These are phyloP conservation scores for Lodderomyces orthopsilosis DNA, from an alignment of 1,139 yeast genomes.

Conservation along the genomic window DNA sequence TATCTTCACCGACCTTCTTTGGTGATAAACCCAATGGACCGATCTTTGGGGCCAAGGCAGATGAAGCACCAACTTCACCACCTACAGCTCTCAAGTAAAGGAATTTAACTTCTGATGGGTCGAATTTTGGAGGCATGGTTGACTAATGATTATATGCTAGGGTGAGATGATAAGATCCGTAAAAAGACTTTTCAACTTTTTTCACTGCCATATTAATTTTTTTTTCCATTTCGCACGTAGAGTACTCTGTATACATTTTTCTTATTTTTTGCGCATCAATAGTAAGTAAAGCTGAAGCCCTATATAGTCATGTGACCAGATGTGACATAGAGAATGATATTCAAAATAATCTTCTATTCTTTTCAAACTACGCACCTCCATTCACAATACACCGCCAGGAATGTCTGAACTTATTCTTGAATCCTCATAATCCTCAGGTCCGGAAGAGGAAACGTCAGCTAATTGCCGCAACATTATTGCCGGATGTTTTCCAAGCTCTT, in stretches of 20 bases:
- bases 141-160: conserved; percentile 9
- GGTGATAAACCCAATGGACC: conserved; percentile 99
- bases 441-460: conserved; percentile 38
- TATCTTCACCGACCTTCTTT: conserved; percentile 99
- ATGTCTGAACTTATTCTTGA: conserved; percentile 47
- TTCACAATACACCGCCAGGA: conserved; percentile 53
- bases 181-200: conserved; percentile 1
- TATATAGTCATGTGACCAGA: background rate
- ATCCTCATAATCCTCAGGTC: conserved; percentile 42
- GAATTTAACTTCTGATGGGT: conserved; percentile 97
- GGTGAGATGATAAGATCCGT: background rate
- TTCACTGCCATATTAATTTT: background rate
- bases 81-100: conserved; percentile 99
- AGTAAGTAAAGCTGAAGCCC: conserved; percentile 2
- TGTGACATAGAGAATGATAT: background rate
- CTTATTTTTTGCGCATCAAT: no score
- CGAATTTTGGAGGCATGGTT: conserved; percentile 94
- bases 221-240: background rate
- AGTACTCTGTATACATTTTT: background rate
- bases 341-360: background rate
- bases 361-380: background rate
- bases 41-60: conserved; percentile 99
- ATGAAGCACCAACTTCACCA: conserved; percentile 99
- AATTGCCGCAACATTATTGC: conserved; percentile 89
- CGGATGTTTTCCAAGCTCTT: conserved; percentile 85